Evolutionary conservation across 495 filamentous ascomycete species (phyloP).

Genomic region (Hypoxylon perforatum): DNA sequence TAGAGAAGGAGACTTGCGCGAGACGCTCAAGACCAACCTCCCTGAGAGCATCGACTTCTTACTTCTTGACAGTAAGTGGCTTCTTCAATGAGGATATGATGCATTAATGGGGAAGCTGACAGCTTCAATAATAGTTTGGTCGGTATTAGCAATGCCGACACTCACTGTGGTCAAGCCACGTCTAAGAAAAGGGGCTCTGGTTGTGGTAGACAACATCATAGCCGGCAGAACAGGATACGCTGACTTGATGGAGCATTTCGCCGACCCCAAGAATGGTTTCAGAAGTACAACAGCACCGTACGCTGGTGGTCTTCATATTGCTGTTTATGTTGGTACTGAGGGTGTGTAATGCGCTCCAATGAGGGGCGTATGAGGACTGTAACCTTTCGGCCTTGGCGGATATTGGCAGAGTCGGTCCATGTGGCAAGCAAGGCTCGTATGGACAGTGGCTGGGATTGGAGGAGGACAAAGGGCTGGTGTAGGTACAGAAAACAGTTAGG

Average conservation of each 20-base stretch:
- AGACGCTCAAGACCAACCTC: conserved; percentile 59
- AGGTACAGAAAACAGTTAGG: too few species aligned
- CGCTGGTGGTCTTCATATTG: conserved; percentile 31
- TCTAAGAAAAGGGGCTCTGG: conserved; percentile 59
- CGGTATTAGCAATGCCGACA: conserved; percentile 61
- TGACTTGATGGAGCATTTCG: conserved; percentile 39
- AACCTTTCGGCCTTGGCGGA: too few species aligned
- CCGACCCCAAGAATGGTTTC: conserved; percentile 44
- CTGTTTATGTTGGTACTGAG: conserved; percentile 23
- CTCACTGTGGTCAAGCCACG: conserved; percentile 59
- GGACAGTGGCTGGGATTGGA: too few species aligned
- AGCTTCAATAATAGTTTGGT: conserved; percentile 58
- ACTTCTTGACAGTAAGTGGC: conserved; percentile 63
- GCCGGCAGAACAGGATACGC: conserved; percentile 48
- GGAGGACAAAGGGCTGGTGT: too few species aligned
- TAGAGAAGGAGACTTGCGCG: conserved; percentile 63
- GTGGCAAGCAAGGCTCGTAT: too few species aligned
- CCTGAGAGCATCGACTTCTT: conserved; percentile 61
- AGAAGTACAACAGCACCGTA: conserved; percentile 39
- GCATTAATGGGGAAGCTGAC: conserved; percentile 2
- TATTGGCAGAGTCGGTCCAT: too few species aligned
- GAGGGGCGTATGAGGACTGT: too few species aligned
- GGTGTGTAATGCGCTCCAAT: too few species aligned
- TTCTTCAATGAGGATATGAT: not conserved
- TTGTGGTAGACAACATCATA: conserved; percentile 63